A percentile compares a stretch with the other conserved stretches of the same genome.
phyloP scores from a whole-genome alignment of 2,329 filamentous ascomycete species.

The Colletotrichum navitas region DNA sequence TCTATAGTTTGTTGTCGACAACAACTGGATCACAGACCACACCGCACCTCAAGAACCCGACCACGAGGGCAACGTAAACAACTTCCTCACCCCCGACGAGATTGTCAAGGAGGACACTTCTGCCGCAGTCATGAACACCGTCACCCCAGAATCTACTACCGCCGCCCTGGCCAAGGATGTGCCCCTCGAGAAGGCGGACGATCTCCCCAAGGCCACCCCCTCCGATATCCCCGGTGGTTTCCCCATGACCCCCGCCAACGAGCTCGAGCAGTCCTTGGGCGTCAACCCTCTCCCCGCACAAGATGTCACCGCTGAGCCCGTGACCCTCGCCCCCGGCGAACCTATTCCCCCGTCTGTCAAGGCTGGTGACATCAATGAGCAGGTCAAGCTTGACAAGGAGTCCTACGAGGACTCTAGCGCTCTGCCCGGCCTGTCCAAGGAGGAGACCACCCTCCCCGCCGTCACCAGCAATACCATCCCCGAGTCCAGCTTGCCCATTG shows the following conservation, averaged over 20 bases:
- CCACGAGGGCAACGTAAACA: conserved; percentile 88
- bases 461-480: conserved; percentile 77
- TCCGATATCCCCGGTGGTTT: conserved; percentile 60
- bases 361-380: conserved; percentile 75
- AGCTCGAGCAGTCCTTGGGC: conserved; percentile 66
- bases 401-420: conserved; percentile 88
- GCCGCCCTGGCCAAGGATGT: conserved; percentile 73
- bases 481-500: conserved; percentile 83
- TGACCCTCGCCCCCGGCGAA: conserved; percentile 83
- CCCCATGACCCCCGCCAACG: conserved; percentile 72
- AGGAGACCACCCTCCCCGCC: conserved; percentile 58
- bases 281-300: conserved; percentile 74
- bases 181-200: conserved; percentile 47
- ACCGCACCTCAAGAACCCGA: conserved; percentile 86
- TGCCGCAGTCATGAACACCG: conserved; percentile 72
- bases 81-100: conserved; percentile 84
- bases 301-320: conserved; percentile 79
- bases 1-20: conserved; percentile 92
- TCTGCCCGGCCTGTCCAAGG: conserved; percentile 63
- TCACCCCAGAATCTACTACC: conserved; percentile 78
- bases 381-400: conserved; percentile 83
- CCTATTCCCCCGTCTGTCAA: conserved; percentile 79
- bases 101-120: conserved; percentile 65
- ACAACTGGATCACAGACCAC: conserved; percentile 87
- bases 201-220: conserved; percentile 46